Percentiles rank a stretch among this genome's conserved stretches.
phyloP scores from a whole-genome alignment of 2,329 filamentous ascomycete genomes.

The Neofusicoccum cordaticola region DNA sequence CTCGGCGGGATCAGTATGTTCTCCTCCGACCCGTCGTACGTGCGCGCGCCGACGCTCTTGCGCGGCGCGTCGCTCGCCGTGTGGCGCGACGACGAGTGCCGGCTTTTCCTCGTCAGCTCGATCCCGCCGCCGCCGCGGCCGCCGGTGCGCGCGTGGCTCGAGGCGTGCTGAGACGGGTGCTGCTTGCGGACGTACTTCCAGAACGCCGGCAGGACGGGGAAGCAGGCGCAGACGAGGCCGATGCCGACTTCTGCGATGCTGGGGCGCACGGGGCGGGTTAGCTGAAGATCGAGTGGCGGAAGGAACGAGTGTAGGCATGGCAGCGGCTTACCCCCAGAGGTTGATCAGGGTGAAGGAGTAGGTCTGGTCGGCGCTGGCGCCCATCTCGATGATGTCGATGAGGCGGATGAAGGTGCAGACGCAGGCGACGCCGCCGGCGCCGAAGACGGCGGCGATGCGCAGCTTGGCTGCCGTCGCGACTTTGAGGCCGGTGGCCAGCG shows the following conservation, averaged over 20 bases:
- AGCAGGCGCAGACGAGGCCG: slow-evolving; percentile 20
- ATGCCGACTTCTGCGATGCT: slow-evolving; percentile 22
- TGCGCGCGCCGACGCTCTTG: background rate
- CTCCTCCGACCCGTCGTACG: background rate
- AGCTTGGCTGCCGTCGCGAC: slow-evolving; percentile 37
- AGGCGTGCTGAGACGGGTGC: background rate
- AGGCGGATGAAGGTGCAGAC: slow-evolving; percentile 40
- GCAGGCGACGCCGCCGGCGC: slow-evolving; percentile 39
- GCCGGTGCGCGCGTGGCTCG: background rate
- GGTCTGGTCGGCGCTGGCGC: slow-evolving; percentile 31
- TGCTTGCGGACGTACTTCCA: slow-evolving; percentile 12
- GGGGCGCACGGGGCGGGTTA: background rate
- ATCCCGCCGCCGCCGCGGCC: background rate
- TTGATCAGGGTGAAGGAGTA: slow-evolving; percentile 37
- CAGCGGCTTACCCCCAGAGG: slow-evolving; percentile 35
- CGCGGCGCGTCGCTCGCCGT: background rate
- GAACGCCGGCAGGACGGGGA: slow-evolving; percentile 15
- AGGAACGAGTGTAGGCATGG: too few species aligned
- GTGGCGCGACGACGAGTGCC: background rate
- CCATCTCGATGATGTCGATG: slow-evolving; percentile 33
- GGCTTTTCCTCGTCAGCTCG: background rate
- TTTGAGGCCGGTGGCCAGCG: slow-evolving; percentile 40
- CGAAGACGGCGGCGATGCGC: slow-evolving; percentile 37
- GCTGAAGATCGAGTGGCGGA: too few species aligned
- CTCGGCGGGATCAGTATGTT: background rate